Conservation (phyloP, 257 asterid species). For the Nicotiana paniculata region DNA sequence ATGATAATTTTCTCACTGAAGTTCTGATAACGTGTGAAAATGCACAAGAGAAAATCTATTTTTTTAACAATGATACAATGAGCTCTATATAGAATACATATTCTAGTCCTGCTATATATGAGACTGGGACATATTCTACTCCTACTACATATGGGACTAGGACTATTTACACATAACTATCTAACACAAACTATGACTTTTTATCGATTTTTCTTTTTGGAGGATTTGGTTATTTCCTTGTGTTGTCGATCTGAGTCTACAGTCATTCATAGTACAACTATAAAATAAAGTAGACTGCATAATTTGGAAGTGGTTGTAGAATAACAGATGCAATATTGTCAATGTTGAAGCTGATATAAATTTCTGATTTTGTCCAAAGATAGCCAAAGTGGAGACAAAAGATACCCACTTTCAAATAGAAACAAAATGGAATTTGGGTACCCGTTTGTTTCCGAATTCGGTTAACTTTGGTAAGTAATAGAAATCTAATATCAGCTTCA, state of each 20-base stretch:
- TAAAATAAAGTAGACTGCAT: not conserved
- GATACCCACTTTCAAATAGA: not conserved
- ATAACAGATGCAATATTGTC: not conserved
- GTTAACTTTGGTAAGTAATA: not conserved
- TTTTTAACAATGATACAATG: too few relatives aligned
- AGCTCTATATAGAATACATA: too few relatives aligned
- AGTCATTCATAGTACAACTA: not conserved
- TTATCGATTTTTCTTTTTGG: not conserved
- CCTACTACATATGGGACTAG: too few relatives aligned
- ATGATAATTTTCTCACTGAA: too few relatives aligned
- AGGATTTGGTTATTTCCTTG: not conserved
- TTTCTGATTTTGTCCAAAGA: not conserved
- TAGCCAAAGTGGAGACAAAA: not conserved
- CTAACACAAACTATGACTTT: not conserved
- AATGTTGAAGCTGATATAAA: slow-evolving; percentile 1
- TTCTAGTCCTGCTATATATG: too few relatives aligned
- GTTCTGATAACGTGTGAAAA: too few relatives aligned
- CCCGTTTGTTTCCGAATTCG: not conserved
- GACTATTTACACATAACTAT: too few relatives aligned
- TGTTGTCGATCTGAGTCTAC: not conserved
- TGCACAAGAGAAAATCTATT: too few relatives aligned
- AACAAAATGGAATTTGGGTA: not conserved
- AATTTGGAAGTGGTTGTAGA: not conserved
- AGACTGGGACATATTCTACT: too few relatives aligned
- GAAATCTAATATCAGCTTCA: not conserved